phyloP scores from a whole-genome alignment of 2,329 filamentous ascomycete species.

The Sporothrix curviconia region DNA sequence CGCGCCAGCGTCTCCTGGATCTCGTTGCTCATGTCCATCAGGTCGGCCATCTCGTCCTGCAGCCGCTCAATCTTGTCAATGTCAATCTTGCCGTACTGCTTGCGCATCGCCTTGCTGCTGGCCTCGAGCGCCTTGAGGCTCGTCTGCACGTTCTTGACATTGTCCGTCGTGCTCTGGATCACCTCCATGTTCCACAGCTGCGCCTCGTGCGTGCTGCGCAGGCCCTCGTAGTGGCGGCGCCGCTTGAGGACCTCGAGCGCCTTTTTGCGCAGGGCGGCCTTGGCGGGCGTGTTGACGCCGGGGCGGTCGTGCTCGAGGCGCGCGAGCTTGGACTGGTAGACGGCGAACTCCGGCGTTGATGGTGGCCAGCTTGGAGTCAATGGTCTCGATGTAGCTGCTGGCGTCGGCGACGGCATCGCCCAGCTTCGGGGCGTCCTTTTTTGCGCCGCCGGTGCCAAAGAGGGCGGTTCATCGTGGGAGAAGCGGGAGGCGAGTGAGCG shows the following conservation, averaged over 20 bases:
- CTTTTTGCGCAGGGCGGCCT: conserved; percentile 86
- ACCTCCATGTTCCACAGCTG: conserved; percentile 99
- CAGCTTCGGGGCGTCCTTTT: conserved; percentile 73
- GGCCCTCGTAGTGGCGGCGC: conserved; percentile 87
- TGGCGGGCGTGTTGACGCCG: conserved; percentile 49
- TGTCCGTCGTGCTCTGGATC: conserved; percentile 96
- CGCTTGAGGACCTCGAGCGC: conserved; percentile 90
- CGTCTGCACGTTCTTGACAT: conserved; percentile 96
- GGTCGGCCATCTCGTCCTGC: conserved; percentile 98
- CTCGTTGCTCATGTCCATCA: conserved; percentile 96
- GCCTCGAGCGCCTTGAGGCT: conserved; percentile 97
- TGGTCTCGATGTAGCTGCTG: conserved; percentile 73
- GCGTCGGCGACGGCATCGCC: conserved; percentile 77
- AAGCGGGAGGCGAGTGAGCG: background rate
- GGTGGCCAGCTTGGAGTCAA: conserved; percentile 91
- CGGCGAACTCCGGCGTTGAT: conserved; percentile 83
- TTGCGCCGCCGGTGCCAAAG: conserved; percentile 65
- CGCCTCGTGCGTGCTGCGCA: conserved; percentile 86
- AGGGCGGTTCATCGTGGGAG: conserved; percentile 75
- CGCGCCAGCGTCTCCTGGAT: conserved; percentile 91
- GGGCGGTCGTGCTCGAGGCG: conserved; percentile 84
- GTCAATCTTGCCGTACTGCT: conserved; percentile 95
- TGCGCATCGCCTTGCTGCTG: conserved; percentile 84
- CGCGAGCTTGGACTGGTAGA: conserved; percentile 78
- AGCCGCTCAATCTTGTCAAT: conserved; percentile 95